These are phyloP conservation scores for Mollisiaceae sp. DNA, from an alignment of 2,329 filamentous ascomycete genomes.

Conservation along the genomic window DNA sequence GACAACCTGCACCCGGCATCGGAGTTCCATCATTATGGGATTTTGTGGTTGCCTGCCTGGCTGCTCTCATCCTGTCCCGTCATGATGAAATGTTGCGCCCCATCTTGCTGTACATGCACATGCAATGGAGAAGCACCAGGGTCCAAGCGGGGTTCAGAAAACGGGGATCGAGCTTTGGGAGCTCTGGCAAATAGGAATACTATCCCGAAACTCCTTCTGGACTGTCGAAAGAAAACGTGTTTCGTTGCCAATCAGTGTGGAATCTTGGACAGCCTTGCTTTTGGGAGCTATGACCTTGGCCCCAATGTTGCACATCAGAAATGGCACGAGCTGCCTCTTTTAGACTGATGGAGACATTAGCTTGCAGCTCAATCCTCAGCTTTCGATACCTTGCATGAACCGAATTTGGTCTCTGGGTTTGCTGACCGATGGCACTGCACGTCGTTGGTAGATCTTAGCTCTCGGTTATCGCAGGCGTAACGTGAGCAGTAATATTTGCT, in stretches of 20 bases:
- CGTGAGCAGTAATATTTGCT: conserved; percentile 2
- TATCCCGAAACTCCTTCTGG: not conserved
- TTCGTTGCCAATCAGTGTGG: not conserved
- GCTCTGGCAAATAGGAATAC: conserved; percentile 15
- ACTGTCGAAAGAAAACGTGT: not conserved
- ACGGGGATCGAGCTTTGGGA: not conserved
- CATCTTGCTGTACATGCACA: conserved; percentile 1
- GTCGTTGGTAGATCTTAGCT: not conserved
- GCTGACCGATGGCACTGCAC: conserved; percentile 1
- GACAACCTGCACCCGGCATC: not conserved
- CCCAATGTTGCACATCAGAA: not conserved
- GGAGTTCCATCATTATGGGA: not conserved
- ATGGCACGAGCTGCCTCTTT: not conserved
- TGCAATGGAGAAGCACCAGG: not conserved
- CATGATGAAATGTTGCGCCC: conserved; percentile 8
- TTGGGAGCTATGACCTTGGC: not conserved
- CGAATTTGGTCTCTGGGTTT: not conserved
- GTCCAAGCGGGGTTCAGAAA: conserved; percentile 6
- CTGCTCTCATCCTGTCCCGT: not conserved
- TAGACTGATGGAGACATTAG: no score
- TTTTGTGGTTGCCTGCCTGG: conserved; percentile 1
- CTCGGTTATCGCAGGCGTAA: conserved; percentile 5
- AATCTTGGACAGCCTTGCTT: not conserved
- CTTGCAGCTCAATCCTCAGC: not conserved
- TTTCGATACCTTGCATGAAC: not conserved